Conservation (phyloP, 495 filamentous ascomycete genomes). For the Bathelium albidoporum region DNA sequence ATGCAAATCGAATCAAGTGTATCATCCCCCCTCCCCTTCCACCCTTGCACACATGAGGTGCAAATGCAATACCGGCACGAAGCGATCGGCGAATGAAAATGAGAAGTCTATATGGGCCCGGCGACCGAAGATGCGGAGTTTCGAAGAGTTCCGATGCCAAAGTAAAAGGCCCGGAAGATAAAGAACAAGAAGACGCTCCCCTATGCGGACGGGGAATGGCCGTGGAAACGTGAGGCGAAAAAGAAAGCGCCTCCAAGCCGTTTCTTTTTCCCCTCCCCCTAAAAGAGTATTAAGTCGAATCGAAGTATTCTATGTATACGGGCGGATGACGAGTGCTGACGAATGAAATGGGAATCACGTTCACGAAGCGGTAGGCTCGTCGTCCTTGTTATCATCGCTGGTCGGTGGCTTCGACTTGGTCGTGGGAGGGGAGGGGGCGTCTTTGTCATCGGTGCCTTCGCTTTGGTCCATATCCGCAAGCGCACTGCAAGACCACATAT, state of each 20-base stretch:
- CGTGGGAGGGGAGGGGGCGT: slow-evolving; percentile 48
- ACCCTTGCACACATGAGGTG: too few species aligned
- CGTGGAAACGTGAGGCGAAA: neutral
- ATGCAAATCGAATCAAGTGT: neutral
- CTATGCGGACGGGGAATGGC: neutral
- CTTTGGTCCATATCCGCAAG: slow-evolving; percentile 43
- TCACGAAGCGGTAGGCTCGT: neutral
- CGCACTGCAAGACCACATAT: slow-evolving; percentile 36
- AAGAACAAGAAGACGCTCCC: neutral
- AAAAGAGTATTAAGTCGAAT: neutral
- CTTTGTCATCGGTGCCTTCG: slow-evolving; percentile 40
- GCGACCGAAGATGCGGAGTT: neutral
- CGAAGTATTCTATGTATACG: neutral
- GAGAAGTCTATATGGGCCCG: neutral
- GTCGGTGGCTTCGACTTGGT: slow-evolving; percentile 44
- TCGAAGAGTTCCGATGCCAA: neutral
- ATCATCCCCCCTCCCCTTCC: neutral
- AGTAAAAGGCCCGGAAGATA: neutral
- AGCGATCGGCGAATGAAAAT: neutral
- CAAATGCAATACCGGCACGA: slow-evolving; percentile 4
- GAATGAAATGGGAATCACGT: neutral
- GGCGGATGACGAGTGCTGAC: neutral
- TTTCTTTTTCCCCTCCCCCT: neutral
- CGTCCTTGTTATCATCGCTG: slow-evolving; percentile 13
- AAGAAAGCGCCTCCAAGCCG: neutral